phyloP scores from a whole-genome alignment of 352 stramenopile species.

The Phytophthora hibernalis region DNA sequence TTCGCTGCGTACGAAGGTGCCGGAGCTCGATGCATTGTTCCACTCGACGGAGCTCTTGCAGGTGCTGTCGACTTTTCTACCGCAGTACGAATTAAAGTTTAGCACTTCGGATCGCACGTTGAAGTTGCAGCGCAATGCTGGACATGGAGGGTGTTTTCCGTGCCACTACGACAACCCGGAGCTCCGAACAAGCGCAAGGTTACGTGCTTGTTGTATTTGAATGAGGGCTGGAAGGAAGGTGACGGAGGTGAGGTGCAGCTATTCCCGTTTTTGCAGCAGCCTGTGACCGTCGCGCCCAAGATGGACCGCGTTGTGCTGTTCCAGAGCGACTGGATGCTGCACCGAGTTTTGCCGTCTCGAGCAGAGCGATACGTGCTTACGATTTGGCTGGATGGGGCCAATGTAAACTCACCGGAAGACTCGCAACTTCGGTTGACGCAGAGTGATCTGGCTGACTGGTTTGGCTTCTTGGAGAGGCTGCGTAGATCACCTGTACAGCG shows the following conservation, averaged over 20 bases:
- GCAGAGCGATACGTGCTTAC: conserved; percentile 70
- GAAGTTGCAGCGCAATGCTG: conserved; percentile 84
- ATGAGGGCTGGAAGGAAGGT: conserved; percentile 66
- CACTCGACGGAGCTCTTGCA: conserved; percentile 64
- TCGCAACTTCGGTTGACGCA: conserved; percentile 71
- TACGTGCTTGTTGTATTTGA: conserved; percentile 85
- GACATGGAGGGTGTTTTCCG: conserved; percentile 78
- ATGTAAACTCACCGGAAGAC: conserved; percentile 63
- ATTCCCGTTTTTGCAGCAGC: conserved; percentile 69
- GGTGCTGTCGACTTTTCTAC: conserved; percentile 56
- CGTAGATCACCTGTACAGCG: conserved; percentile 68
- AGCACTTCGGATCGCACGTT: conserved; percentile 67
- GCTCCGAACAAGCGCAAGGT: conserved; percentile 80
- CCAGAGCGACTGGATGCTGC: conserved; percentile 74
- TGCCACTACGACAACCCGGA: conserved; percentile 88
- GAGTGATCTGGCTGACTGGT: conserved; percentile 67
- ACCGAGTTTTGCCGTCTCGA: conserved; percentile 66
- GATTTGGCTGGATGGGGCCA: conserved; percentile 64
- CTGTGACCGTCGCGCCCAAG: conserved; percentile 66
- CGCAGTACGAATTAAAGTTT: conserved; percentile 64
- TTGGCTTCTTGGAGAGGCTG: conserved; percentile 70
- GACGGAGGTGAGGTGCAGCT: conserved; percentile 83
- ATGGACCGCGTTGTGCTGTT: conserved; percentile 83
- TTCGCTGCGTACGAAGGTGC: conserved; percentile 54
- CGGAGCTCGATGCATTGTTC: conserved; percentile 71